These are phyloP conservation scores for Pseudogymnoascus pannorum DNA, from an alignment of 2,329 filamentous ascomycete genomes.

Conservation along the genomic window DNA sequence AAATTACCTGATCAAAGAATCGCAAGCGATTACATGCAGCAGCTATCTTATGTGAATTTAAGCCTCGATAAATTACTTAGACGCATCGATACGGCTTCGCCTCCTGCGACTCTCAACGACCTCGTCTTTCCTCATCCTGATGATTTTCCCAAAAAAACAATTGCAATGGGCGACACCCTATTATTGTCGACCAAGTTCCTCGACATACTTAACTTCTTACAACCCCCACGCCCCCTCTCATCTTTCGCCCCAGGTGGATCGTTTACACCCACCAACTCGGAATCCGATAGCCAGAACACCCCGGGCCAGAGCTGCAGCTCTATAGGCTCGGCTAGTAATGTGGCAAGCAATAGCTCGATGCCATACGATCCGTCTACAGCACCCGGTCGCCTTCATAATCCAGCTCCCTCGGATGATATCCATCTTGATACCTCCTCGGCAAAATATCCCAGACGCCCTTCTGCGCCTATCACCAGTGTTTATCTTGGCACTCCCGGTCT, in stretches of 20 bases:
- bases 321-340: background rate
- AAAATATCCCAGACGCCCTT: background rate
- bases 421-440: background rate
- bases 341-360: background rate
- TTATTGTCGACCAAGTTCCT: background rate
- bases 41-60: slow-evolving; percentile 1
- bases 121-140: slow-evolving; percentile 1
- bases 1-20: background rate
- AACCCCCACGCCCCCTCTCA: background rate
- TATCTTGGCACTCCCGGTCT: slow-evolving; percentile 3
- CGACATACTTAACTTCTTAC: background rate
- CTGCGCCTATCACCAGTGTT: background rate
- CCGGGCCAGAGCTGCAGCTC: background rate
- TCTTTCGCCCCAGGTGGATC: background rate
- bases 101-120: background rate
- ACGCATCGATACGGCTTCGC: background rate
- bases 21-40: background rate
- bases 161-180: background rate
- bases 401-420: background rate
- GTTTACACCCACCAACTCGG: background rate
- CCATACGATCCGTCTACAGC: background rate
- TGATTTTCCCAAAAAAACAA: slow-evolving; percentile 1
- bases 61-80: background rate
- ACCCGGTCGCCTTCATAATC: background rate
- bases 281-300: background rate